These are phyloP conservation scores for Sporothrix dimorphospora DNA, from an alignment of 2,329 filamentous ascomycete species.

Conservation along the genomic window DNA sequence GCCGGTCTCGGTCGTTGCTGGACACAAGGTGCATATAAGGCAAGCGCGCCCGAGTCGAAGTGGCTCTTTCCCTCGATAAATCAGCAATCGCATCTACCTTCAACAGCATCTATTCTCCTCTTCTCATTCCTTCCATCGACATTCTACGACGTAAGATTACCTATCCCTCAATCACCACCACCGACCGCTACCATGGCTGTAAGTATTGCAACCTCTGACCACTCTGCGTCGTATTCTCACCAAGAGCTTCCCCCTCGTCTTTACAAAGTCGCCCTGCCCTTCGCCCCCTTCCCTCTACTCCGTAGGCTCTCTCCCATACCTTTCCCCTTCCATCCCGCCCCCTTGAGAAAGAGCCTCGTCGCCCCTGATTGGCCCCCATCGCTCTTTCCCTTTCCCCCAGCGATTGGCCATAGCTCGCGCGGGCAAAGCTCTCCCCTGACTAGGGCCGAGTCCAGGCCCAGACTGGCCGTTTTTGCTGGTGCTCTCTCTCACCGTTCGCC, in stretches of 20 bases:
- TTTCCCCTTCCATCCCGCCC: neutral
- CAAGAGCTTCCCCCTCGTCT: neutral
- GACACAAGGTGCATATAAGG: conserved; percentile 1
- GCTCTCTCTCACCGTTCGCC: neutral
- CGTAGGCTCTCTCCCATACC: neutral
- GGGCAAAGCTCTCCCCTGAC: conserved; percentile 8
- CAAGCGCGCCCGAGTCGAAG: neutral
- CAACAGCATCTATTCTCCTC: neutral
- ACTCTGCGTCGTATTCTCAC: neutral
- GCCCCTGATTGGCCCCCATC: neutral
- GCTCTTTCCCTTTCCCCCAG: neutral
- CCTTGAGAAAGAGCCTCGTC: neutral
- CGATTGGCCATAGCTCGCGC: conserved; percentile 15
- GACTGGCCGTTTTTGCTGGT: neutral
- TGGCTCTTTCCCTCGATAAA: neutral
- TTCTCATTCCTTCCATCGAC: neutral
- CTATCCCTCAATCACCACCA: neutral
- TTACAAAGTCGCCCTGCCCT: neutral
- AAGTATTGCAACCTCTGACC: neutral
- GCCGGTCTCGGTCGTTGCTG: conserved; percentile 2
- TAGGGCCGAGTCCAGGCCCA: conserved; percentile 4
- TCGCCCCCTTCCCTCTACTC: too few relatives aligned
- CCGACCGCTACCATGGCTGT: conserved; percentile 9
- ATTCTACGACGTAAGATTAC: neutral
- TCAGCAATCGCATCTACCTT: neutral